phyloP scores from a whole-genome alignment of 2,329 filamentous ascomycete species.

The Escovopsis weberi region DNA sequence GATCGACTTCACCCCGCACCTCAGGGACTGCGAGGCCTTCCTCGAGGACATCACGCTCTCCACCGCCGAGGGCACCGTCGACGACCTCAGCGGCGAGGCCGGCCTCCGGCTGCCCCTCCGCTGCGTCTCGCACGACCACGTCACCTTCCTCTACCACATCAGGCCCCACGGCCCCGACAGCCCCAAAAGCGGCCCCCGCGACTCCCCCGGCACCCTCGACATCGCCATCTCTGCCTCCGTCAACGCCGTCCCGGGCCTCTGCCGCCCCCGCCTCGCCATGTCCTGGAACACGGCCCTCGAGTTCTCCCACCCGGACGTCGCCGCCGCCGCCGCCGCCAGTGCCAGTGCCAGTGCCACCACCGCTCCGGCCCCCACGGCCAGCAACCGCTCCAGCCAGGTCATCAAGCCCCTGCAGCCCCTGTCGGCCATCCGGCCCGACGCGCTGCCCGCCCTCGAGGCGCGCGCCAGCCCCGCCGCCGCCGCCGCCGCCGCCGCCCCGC shows the following conservation, averaged over 20 bases:
- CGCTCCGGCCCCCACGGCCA: constrained; percentile 39
- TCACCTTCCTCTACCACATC: constrained; percentile 60
- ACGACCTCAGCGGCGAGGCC: constrained; percentile 38
- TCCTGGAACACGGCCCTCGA: constrained; percentile 55
- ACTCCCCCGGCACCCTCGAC: constrained; percentile 33
- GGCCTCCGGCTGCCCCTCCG: constrained; percentile 38
- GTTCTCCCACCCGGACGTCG: constrained; percentile 50
- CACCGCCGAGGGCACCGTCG: constrained; percentile 42
- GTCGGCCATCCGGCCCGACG: constrained; percentile 42
- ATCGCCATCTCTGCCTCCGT: constrained; percentile 48
- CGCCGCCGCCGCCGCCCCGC: constrained; percentile 29
- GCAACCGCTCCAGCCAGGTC: constrained; percentile 36
- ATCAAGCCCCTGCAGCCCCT: constrained; percentile 42
- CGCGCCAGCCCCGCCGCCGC: constrained; percentile 31
- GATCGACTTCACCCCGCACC: constrained; percentile 57
- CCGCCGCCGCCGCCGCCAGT: constrained; percentile 31
- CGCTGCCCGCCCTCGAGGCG: constrained; percentile 44
- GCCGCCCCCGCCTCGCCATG: constrained; percentile 47
- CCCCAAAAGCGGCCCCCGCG: constrained; percentile 30
- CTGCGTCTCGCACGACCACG: constrained; percentile 58
- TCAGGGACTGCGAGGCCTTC: constrained; percentile 45
- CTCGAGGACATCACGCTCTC: constrained; percentile 44
- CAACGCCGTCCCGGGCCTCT: constrained; percentile 38
- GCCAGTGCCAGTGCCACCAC: constrained; percentile 19
- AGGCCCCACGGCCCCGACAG: constrained; percentile 32